Conservation (phyloP, 441 rosid species). For the Aquilaria agallochum region DNA sequence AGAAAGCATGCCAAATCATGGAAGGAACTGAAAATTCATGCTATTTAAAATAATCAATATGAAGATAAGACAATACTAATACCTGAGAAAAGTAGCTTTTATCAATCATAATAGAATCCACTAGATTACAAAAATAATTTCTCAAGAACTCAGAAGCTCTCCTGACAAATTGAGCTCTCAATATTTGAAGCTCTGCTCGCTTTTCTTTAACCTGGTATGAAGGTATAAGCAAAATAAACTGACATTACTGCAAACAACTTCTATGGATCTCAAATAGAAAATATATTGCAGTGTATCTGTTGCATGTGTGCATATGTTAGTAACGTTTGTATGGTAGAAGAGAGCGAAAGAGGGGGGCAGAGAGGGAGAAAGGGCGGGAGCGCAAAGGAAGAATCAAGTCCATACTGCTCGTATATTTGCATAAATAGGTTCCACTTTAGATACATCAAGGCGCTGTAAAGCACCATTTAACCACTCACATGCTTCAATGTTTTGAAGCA, state of each 20-base stretch:
- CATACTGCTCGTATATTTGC: constrained; percentile 85
- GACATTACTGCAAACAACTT: too few relatives aligned
- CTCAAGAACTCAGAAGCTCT: constrained; percentile 92
- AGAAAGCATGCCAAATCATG: constrained; percentile 17
- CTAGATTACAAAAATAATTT: constrained; percentile 87
- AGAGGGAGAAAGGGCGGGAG: too few relatives aligned
- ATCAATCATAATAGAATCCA: constrained; percentile 91
- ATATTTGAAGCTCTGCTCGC: constrained; percentile 66
- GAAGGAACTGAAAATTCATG: constrained; percentile 12
- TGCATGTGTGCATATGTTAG: too few relatives aligned
- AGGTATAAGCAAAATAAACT: constrained; percentile 1
- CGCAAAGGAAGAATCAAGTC: constrained; percentile 8
- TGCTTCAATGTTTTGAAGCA: constrained; percentile 85
- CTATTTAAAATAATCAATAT: constrained; percentile 7
- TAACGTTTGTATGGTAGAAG: too few relatives aligned
- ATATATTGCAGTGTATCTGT: too few relatives aligned
- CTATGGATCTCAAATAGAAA: background rate
- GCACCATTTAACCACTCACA: constrained; percentile 93
- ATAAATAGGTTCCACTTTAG: constrained; percentile 67
- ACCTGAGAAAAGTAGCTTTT: constrained; percentile 98
- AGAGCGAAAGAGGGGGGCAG: constrained; percentile 13
- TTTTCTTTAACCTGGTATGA: constrained; percentile 77
- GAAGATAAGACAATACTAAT: constrained; percentile 13
- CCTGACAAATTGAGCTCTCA: constrained; percentile 72
- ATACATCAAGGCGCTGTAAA: constrained; percentile 63